phyloP scores from a whole-genome alignment of 2,329 filamentous ascomycete genomes.

The Myotisia sp. region DNA sequence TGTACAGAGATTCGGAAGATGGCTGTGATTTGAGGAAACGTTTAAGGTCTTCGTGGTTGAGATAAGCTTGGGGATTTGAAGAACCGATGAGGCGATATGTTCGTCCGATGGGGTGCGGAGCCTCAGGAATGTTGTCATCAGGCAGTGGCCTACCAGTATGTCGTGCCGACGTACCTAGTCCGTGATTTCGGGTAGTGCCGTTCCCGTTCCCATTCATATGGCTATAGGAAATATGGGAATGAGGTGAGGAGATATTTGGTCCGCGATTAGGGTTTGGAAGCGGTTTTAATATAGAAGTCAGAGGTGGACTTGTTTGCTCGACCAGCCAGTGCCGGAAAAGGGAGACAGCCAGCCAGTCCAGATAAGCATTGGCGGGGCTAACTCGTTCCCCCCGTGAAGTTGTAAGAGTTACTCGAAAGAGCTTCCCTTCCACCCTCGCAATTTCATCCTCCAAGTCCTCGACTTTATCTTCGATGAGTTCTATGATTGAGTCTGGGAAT shows the following conservation, averaged over 20 bases:
- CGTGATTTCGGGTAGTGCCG: constrained; percentile 1
- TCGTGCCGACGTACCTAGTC: constrained; percentile 5
- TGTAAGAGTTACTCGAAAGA: constrained; percentile 68
- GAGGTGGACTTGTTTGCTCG: constrained; percentile 68
- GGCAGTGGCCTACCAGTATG: constrained; percentile 8
- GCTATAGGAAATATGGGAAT: constrained; percentile 8
- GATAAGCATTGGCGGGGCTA: constrained; percentile 60
- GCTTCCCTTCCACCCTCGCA: constrained; percentile 59
- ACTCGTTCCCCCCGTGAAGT: constrained; percentile 72
- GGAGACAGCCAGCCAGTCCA: constrained; percentile 79
- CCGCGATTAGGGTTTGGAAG: background rate
- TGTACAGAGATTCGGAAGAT: constrained; percentile 46
- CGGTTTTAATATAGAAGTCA: constrained; percentile 35
- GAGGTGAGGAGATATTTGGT: constrained; percentile 8
- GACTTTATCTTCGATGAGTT: constrained; percentile 88
- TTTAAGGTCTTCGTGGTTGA: constrained; percentile 78
- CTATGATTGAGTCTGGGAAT: constrained; percentile 63
- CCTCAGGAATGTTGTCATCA: constrained; percentile 18
- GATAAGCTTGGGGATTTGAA: constrained; percentile 47
- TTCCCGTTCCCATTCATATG: constrained; percentile 10
- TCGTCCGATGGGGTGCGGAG: constrained; percentile 39
- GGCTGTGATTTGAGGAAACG: constrained; percentile 72
- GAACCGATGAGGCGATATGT: constrained; percentile 66
- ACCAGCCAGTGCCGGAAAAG: constrained; percentile 88
- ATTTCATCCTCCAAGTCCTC: constrained; percentile 80